Conservation (phyloP, 2,329 filamentous ascomycete genomes). For the Gnomoniopsis sp. region DNA sequence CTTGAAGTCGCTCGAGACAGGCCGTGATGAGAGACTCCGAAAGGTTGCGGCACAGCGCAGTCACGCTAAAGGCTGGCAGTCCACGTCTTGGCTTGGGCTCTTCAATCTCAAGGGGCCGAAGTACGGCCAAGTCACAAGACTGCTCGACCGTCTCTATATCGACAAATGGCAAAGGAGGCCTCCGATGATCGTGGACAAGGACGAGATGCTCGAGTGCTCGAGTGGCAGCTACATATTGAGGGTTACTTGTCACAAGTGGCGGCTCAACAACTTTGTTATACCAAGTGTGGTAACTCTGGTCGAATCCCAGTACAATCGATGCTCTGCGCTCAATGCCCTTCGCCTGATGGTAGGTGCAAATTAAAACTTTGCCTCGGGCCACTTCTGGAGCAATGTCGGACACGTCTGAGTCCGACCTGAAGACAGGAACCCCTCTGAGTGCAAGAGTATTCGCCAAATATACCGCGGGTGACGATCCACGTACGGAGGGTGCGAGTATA, state of each 20-base stretch:
- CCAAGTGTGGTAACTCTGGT: conserved; percentile 12
- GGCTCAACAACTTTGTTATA: conserved; percentile 1
- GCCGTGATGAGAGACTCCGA: conserved; percentile 14
- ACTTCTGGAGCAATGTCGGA: conserved; percentile 15
- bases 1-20: conserved; percentile 5
- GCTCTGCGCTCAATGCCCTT: conserved; percentile 16
- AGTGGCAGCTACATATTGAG: conserved; percentile 14
- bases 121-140: conserved; percentile 9
- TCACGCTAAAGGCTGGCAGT: conserved; percentile 4
- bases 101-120: background rate
- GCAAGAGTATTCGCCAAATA: conserved; percentile 12
- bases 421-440: conserved; percentile 7
- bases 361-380: conserved; percentile 12
- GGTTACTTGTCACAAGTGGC: conserved; percentile 6
- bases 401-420: conserved; percentile 16
- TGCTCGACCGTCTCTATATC: conserved; percentile 4
- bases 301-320: conserved; percentile 14
- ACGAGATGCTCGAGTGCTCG: conserved; percentile 15
- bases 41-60: conserved; percentile 14
- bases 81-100: background rate
- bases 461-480: conserved; percentile 4
- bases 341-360: conserved; percentile 17
- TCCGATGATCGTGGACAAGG: conserved; percentile 5
- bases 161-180: conserved; percentile 13
- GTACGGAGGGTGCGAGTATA: conserved; percentile 13